phyloP scores from a whole-genome alignment of 164 flowering plant genomes.

The Akebia trifoliata region DNA sequence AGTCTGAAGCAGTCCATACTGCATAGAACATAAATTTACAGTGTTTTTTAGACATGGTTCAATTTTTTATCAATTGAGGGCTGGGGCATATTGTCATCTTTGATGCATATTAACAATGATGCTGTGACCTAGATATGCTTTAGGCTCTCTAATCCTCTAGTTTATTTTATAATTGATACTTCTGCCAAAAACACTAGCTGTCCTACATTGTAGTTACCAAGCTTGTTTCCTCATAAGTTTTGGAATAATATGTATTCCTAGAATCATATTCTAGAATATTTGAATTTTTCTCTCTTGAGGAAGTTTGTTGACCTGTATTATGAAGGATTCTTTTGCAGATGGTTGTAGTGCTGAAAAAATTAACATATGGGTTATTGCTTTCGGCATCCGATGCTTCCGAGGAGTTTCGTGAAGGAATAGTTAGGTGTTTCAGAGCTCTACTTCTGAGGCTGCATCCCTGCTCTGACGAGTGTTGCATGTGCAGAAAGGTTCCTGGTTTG shows the following conservation, averaged over 20 bases:
- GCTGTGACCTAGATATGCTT: too few relatives aligned
- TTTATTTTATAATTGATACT: too few relatives aligned
- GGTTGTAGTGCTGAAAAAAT: slow-evolving; percentile 71
- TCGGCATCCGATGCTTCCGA: slow-evolving; percentile 77
- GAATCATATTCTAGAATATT: not conserved
- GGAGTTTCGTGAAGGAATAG: slow-evolving; percentile 86
- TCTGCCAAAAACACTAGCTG: too few relatives aligned
- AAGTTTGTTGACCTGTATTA: slow-evolving; percentile 1
- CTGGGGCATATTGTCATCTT: too few relatives aligned
- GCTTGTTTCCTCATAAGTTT: too few relatives aligned
- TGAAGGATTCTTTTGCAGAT: slow-evolving; percentile 40
- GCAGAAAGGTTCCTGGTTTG: slow-evolving; percentile 37
- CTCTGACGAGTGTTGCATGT: slow-evolving; percentile 47
- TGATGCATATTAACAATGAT: too few relatives aligned
- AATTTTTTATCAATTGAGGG: too few relatives aligned
- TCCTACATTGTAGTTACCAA: too few relatives aligned
- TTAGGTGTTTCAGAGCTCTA: slow-evolving; percentile 75
- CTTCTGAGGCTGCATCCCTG: slow-evolving; percentile 52
- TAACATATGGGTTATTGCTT: slow-evolving; percentile 73
- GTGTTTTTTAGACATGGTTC: too few relatives aligned
- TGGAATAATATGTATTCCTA: not conserved
- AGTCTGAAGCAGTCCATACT: too few relatives aligned
- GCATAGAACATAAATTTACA: too few relatives aligned
- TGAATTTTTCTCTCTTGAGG: not conserved
- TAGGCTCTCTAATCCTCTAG: too few relatives aligned